Conservation (phyloP, 768 basidiomycete genomes). For the Lactifluus hygrophoroides region DNA sequence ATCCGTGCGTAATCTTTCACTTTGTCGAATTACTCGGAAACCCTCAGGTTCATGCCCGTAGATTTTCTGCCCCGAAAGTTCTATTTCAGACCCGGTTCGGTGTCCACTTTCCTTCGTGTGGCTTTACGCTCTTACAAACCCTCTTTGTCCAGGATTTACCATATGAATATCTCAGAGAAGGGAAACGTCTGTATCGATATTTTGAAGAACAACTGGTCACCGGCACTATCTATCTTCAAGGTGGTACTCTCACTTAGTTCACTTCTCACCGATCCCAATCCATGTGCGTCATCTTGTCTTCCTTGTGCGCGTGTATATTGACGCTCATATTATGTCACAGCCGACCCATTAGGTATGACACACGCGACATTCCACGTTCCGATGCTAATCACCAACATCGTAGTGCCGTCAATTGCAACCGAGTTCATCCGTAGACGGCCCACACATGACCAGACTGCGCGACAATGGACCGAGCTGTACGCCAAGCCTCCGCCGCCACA, state of each 20-base stretch:
- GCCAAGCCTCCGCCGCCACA: constrained; percentile 19
- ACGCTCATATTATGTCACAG: constrained; percentile 4
- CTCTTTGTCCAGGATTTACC: constrained; percentile 56
- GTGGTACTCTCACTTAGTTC: constrained; percentile 91
- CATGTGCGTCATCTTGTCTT: constrained; percentile 44
- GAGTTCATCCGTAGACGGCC: constrained; percentile 27
- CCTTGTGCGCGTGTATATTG: background rate
- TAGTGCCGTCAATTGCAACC: constrained; percentile 28
- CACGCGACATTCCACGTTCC: background rate
- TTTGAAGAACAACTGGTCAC: constrained; percentile 90
- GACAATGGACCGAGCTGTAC: constrained; percentile 32
- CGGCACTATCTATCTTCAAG: constrained; percentile 89
- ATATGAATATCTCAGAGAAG: constrained; percentile 82
- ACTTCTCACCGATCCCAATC: constrained; percentile 89
- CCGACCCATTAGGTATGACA: constrained; percentile 19
- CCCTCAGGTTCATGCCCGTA: constrained; percentile 23
- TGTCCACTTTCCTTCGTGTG: constrained; percentile 19
- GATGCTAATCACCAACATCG: background rate
- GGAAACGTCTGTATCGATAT: constrained; percentile 84
- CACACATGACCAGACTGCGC: constrained; percentile 34
- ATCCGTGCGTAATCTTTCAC: constrained; percentile 48
- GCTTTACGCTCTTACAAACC: background rate
- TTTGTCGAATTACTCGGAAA: background rate
- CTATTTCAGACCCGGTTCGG: constrained; percentile 59
- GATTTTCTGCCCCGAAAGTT: constrained; percentile 76